These are phyloP conservation scores for Rhizopogon sp. DNA, from an alignment of 768 basidiomycete genomes.

Conservation along the genomic window DNA sequence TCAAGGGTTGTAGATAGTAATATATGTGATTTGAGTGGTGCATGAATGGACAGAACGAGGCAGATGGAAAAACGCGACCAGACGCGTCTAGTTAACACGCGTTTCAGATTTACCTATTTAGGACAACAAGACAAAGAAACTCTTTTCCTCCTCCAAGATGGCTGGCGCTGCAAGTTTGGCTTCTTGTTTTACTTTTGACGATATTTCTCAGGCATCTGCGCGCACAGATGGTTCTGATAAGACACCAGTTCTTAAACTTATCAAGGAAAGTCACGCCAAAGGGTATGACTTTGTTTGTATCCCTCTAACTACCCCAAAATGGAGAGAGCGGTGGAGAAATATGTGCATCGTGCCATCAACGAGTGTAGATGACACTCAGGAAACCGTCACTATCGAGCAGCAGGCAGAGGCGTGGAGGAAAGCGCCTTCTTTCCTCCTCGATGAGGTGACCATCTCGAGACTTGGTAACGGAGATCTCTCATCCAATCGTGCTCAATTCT, in stretches of 20 bases:
- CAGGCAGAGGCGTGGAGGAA: constrained; percentile 86
- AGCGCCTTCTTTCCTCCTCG: constrained; percentile 68
- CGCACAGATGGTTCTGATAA: constrained; percentile 21
- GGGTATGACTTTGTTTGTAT: constrained; percentile 76
- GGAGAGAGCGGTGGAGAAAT: constrained; percentile 83
- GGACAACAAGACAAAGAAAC: not conserved
- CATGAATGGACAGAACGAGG: not conserved
- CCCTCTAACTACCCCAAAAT: constrained; percentile 85
- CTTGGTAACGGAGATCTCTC: constrained; percentile 54
- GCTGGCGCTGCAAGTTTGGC: constrained; percentile 25
- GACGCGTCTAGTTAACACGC: not conserved
- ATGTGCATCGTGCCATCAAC: constrained; percentile 74
- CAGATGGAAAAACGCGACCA: not conserved
- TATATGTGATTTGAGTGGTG: not conserved
- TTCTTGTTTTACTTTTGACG: constrained; percentile 26
- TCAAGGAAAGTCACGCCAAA: constrained; percentile 48
- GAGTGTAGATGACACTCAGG: constrained; percentile 29
- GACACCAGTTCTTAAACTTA: constrained; percentile 48
- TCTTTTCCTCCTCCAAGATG: constrained; percentile 6
- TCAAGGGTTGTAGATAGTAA: not conserved
- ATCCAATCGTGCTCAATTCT: constrained; percentile 3
- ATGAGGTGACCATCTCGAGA: constrained; percentile 86
- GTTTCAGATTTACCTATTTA: not conserved
- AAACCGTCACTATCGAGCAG: constrained; percentile 44
- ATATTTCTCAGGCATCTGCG: constrained; percentile 31